Base-by-base conservation (phyloP, 306 rosid species). In the Datisca glomerata region DNA sequence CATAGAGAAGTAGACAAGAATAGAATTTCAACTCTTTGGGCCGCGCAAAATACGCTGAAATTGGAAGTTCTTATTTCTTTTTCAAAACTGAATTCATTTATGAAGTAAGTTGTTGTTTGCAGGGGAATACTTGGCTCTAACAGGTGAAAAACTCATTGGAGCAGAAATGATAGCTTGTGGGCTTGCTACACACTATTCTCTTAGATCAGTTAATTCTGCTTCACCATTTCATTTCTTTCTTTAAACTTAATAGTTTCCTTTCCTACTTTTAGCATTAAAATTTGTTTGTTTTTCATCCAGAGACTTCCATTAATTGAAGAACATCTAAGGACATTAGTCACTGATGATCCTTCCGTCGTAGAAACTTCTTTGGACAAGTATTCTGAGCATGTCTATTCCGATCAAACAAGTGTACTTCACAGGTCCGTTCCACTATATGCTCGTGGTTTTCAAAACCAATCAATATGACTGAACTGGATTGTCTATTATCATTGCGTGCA, bases 41-140 rank as follows among this genome's bases (percentile, higher is more conserved):
- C n/a, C n/a, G n/a, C n/a, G n/a, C n/a, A n/a, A n/a, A n/a, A n/a
- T n/a, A n/a, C n/a, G n/a, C n/a, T n/a, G n/a, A n/a, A n/a, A n/a
- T n/a, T n/a, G n/a, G n/a, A n/a, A n/a, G n/a, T n/a, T n/a, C n/a
- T n/a, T n/a, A n/a, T n/a, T n/a, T n/a, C n/a, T n/a, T n/a, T n/a
- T n/a, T n/a, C n/a, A n/a, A n/a, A n/a, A n/a, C n/a, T n/a, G n/a
- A n/a, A n/a, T n/a, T n/a, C n/a, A n/a, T n/a, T n/a, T n/a, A n/a
- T n/a, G n/a, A n/a, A n/a, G n/a, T n/a, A 31, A 8, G 3, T 31
- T 31, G 9, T 42, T 43, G 17, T 58, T 21, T 70, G 57, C 68
- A 89, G 95, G 97, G n/a, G 95, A 89, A 67, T 83, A 74, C 75
- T 59, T 83, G 73, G 97, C 76, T 59, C 68, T 89, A 19, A 83